These are phyloP conservation scores for Paracamarosporium sp. DNA, from an alignment of 2,329 filamentous ascomycete genomes.

Conservation along the genomic window DNA sequence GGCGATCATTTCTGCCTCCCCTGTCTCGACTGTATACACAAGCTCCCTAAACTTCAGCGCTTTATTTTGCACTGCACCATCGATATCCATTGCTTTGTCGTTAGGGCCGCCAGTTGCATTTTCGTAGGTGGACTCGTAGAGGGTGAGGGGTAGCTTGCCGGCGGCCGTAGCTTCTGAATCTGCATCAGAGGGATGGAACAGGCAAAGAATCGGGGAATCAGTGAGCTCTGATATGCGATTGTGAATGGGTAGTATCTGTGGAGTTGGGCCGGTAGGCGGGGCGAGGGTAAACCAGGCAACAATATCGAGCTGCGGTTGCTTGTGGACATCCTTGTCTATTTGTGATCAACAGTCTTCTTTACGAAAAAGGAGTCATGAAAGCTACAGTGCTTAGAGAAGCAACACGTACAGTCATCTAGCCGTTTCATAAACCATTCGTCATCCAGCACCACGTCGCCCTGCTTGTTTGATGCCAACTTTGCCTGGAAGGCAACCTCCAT, in stretches of 20 bases:
- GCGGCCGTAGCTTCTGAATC: slow-evolving; percentile 63
- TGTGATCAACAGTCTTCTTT: slow-evolving; percentile 11
- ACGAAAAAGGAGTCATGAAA: neutral
- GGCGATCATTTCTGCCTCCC: slow-evolving; percentile 96
- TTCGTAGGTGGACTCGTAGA: slow-evolving; percentile 78
- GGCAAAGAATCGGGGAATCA: slow-evolving; percentile 85
- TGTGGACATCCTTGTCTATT: slow-evolving; percentile 86
- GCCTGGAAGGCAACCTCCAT: slow-evolving; percentile 94
- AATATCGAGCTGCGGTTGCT: slow-evolving; percentile 76
- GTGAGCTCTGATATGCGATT: slow-evolving; percentile 76
- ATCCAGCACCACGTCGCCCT: slow-evolving; percentile 69
- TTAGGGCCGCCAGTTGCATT: slow-evolving; percentile 38
- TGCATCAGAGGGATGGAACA: slow-evolving; percentile 76
- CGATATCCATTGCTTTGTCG: slow-evolving; percentile 62
- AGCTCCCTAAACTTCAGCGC: slow-evolving; percentile 79
- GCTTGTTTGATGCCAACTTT: slow-evolving; percentile 54
- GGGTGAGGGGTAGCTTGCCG: slow-evolving; percentile 84
- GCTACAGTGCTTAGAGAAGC: neutral
- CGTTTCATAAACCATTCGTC: slow-evolving; percentile 76
- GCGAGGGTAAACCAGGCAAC: slow-evolving; percentile 93
- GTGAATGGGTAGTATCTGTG: slow-evolving; percentile 75
- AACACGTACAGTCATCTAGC: slow-evolving; percentile 78
- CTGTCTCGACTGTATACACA: slow-evolving; percentile 87
- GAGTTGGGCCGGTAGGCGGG: slow-evolving; percentile 72
- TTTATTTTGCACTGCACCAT: slow-evolving; percentile 62